Evolutionary conservation across 2,329 filamentous ascomycete species (phyloP).

Genomic region (Beauveria varroae): DNA sequence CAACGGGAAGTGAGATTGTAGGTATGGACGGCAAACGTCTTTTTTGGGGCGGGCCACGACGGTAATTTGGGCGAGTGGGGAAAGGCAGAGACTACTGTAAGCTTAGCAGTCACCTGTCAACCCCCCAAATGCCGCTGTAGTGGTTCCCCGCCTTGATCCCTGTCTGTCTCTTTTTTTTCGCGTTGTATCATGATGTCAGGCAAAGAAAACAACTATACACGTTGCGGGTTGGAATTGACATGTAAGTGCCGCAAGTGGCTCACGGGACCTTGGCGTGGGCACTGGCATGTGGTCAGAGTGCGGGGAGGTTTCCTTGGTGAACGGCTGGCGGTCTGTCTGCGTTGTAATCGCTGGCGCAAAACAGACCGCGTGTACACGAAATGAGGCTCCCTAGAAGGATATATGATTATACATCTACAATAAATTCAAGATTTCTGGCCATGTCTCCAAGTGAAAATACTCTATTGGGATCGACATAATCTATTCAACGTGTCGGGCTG

Average conservation of each 20-base stretch:
- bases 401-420: neutral
- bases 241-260: neutral
- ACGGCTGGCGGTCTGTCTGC: neutral
- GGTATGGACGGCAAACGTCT: neutral
- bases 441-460: too few relatives aligned
- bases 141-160: too few relatives aligned
- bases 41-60: neutral
- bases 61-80: slow-evolving; percentile 5
- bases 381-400: too few relatives aligned
- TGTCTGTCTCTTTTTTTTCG: neutral
- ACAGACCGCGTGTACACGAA: too few relatives aligned
- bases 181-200: neutral
- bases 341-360: too few relatives aligned
- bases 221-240: neutral
- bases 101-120: neutral
- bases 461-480: too few relatives aligned
- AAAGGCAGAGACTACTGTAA: neutral
- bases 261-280: slow-evolving; percentile 8
- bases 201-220: neutral
- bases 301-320: neutral
- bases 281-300: slow-evolving; percentile 11
- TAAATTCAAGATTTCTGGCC: neutral
- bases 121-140: too few relatives aligned
- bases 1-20: neutral
- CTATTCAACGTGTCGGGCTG: too few relatives aligned